Evolutionary conservation across 345 rosid genomes (phyloP), one percentile per base, ranked within the genome.

Genomic region (Schrenkiella parvula): DNA sequence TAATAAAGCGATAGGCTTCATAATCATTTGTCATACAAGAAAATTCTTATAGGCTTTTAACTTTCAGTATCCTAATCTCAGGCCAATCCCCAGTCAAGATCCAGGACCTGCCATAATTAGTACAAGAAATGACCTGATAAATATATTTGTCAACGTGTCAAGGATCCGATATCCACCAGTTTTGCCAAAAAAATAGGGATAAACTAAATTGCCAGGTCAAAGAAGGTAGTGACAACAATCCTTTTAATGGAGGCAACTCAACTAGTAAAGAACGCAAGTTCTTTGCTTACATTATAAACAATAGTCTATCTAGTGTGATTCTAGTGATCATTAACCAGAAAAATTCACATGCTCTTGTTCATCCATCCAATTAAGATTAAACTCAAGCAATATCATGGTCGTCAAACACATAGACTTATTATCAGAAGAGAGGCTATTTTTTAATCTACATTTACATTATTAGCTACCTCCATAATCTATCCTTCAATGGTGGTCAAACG

Each of bases 401-500:
- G 21, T 37, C 66, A 65, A 73, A 26, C 18, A 10, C 43, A 64
- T 3, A 64, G 41, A 34, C 58, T 55, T 32, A 11, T 26, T 25
- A 37, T 35, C 25, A 65, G 34, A 29, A 58, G 1, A 21, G 42
- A 4, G 34, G 42, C 31, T 23, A 14, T 35, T 64, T 32, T 57
- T 18, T 28, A 57, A 56, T 73, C 44, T 26, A 65, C 71, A 57
- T 35, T 34, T 26, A 65, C 71, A 58, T 65, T 35, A 66, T 58
- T 39, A 59, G 34, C 15, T 2, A 44, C 8, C 17, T 56, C 25
- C 31, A 44, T 5, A 73, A 15, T 55, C 17, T 35, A 44, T 19
- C 21, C 19, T 26, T 66, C 66, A 48, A 47, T 31, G 64, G 47
- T 41, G 74, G 74, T 75, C 78, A 57, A 66, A 50, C 38, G 35